Evolutionary conservation across 768 basidiomycete genomes (phyloP), one percentile per base, ranked within the genome.

Genomic region (Leccinum variicolor): DNA sequence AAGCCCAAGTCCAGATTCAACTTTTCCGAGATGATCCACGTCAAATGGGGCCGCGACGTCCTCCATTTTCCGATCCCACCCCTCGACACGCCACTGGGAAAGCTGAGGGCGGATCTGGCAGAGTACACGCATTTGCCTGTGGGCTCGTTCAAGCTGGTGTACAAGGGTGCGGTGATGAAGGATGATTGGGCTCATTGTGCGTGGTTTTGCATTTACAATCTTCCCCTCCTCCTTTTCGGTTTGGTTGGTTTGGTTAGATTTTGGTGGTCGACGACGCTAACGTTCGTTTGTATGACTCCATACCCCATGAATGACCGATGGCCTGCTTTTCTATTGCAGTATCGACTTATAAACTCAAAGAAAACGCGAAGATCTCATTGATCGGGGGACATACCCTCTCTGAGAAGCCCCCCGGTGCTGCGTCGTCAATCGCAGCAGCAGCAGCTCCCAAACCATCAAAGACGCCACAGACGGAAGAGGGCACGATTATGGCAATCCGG

Each of bases 81-180:
- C 0, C 82, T 78, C 19, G 67, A 79, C 52, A 83, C 89, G 0
- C 80, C 80, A 13, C 80, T 94, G 49, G 75, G 76, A 25, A 73
- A 74, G 8, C 72, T 95, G 52, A 81, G 89, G 39, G 63, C 77
- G 4, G 77, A 81, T 21, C 75, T 97, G 52, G 86, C 91, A 14
- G 80, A 86, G 6, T 84, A 87, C 66, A 94, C 91, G 3, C 85
- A 86, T 54, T 80, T 98, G 13, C 83, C 87, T 0, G 70, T 74
- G 28, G 66, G 80, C 62, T 81, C 82, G 28, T 92, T 97, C 81
- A 92, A 94, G 71, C 81, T 98, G 66, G 85, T 98, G 61, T 87
- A 90, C 75, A 84, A 89, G 48, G 96, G 96, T 39, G 94, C 92
- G 2, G 83, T 97, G 71, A 89, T 98, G 82, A 89, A 87, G 63